Base-by-base conservation (phyloP, 1,284 basidiomycete genomes). In the Omphalotus olearius region DNA sequence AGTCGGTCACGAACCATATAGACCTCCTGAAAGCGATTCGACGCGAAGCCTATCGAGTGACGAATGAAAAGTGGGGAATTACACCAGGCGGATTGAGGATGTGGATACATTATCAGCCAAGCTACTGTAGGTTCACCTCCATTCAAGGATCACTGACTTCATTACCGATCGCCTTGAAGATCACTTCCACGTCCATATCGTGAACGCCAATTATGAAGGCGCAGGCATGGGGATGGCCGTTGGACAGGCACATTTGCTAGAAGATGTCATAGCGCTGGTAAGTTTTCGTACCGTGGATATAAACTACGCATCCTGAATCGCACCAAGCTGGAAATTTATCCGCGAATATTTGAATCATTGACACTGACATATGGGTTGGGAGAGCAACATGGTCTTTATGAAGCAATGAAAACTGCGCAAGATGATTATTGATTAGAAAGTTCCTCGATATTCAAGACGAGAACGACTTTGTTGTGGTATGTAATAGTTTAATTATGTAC, bases 91-190 rank as follows among this genome's bases (percentile, higher is more conserved):
- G 82, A 18, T 62, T 98, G 54, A 72, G 93, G 53, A 78, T 96
- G 72, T 96, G 87, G 62, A 71, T 98, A 23, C 96, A 99, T 65
- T 98, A 99, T 65, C 95, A 98, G 65, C 96, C 96, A 0, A 91
- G 86, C 37, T 98, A 98, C 64, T 98, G 95, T 96, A 57, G 63
- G 91, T 75, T 13, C 30, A 33, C 18, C 10, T 6, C 45, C 30
- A 44, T 44, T 43, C n/a, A n/a, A n/a, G 25, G 26, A 20, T 9
- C 11, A 26, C 28, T 46, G 7, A 7, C 30, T 2, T 45, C 23
- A 38, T 20, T 23, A 23, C 23, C 23, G 33, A 28, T 17, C 30
- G 36, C 28, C 33, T 17, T 14, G 11, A 56, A 95, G 94, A 97
- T 66, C 95, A 96, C 62, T 90, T 97, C 62, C 93, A 97, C 60